Conservation (phyloP, 176 grass and related monocot genomes). For the Pontederia crassipes region DNA sequence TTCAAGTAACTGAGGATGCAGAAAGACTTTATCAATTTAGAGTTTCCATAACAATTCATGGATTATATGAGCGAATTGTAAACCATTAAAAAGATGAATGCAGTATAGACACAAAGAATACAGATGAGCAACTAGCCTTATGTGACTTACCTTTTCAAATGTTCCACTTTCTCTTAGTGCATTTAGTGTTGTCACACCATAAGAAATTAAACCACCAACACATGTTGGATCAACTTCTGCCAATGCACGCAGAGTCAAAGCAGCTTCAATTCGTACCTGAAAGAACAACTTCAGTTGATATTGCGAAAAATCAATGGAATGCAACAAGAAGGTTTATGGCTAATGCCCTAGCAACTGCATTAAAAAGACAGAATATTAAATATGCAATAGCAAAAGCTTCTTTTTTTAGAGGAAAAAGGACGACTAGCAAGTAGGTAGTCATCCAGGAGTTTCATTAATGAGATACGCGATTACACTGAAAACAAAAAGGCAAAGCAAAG, state of each 20-base stretch:
- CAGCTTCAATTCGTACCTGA: slow-evolving; percentile 90
- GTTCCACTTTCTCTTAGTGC: slow-evolving; percentile 74
- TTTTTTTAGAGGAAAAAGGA: neutral
- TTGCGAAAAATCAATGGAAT: neutral
- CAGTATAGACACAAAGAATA: neutral
- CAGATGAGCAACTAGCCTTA: neutral
- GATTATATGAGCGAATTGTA: neutral
- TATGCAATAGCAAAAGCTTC: neutral
- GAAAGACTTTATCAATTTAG: too few species aligned
- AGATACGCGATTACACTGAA: too few species aligned
- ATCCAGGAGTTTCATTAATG: too few species aligned
- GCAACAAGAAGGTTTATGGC: neutral
- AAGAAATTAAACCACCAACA: slow-evolving; percentile 96
- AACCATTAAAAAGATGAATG: neutral
- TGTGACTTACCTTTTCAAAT: slow-evolving; percentile 71
- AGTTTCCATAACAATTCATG: too few species aligned
- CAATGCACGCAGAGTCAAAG: slow-evolving; percentile 87
- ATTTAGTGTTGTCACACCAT: slow-evolving; percentile 80
- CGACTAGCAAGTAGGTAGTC: too few species aligned
- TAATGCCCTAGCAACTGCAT: too few species aligned
- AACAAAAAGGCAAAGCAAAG: too few species aligned
- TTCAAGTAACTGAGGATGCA: too few species aligned
- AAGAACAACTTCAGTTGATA: neutral
- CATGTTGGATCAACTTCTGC: slow-evolving; percentile 97
- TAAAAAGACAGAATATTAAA: neutral